Percentiles rank a stretch among this genome's conserved stretches.
phyloP scores from a whole-genome alignment of 805 yeast genomes.

The Komagataella ulmi region DNA sequence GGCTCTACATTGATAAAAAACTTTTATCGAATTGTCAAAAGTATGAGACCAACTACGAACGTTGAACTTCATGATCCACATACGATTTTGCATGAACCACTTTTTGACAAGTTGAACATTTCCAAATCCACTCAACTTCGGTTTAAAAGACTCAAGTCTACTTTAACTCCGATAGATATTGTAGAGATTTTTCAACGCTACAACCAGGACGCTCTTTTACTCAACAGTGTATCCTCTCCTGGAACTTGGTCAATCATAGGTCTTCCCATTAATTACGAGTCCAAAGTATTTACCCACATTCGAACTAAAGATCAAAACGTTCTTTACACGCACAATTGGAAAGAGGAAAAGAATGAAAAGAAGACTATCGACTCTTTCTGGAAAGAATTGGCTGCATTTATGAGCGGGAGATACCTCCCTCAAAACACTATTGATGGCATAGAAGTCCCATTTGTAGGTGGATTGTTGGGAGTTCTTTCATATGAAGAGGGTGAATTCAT shows the following conservation, averaged over 20 bases:
- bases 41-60: neutral
- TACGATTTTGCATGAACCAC: constrained; percentile 10
- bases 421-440: neutral
- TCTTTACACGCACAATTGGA: constrained; percentile 18
- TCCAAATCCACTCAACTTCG: neutral
- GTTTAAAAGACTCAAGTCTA: constrained; percentile 7
- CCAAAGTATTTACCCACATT: constrained; percentile 49
- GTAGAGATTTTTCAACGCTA: constrained; percentile 29
- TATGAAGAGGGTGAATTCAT: constrained; percentile 73
- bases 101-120: constrained; percentile 8
- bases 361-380: constrained; percentile 25
- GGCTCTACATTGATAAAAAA: constrained; percentile 51
- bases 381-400: constrained; percentile 34
- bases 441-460: constrained; percentile 75
- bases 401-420: constrained; percentile 17
- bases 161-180: constrained; percentile 26
- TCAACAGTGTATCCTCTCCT: constrained; percentile 72
- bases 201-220: constrained; percentile 35
- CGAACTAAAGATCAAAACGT: constrained; percentile 21
- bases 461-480: constrained; percentile 72
- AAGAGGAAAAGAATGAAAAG: neutral
- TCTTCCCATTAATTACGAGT: constrained; percentile 31
- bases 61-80: constrained; percentile 8
- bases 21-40: constrained; percentile 39
- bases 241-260: constrained; percentile 88